Percentiles rank a stretch among this genome's conserved stretches.
Evolutionary conservation across 2,329 filamentous ascomycete species (phyloP).

Genomic region (Zopfia rhizophila): DNA sequence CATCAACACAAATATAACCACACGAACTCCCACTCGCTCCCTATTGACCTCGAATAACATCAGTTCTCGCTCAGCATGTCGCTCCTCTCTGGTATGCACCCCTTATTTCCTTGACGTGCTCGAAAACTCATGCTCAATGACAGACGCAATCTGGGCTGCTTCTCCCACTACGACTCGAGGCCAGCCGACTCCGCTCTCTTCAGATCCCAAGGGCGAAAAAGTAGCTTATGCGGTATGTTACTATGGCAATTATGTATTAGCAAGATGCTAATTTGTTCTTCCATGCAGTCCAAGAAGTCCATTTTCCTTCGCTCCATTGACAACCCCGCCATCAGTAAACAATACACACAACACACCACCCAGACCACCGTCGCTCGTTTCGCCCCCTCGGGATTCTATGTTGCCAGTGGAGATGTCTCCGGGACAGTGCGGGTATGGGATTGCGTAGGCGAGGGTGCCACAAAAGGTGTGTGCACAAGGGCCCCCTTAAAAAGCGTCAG

Average conservation of each 20-base stretch:
- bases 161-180: constrained; percentile 85
- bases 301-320: constrained; percentile 97
- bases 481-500: neutral
- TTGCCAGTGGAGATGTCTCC: constrained; percentile 88
- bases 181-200: constrained; percentile 87
- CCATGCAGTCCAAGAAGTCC: constrained; percentile 86
- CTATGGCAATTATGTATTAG: neutral
- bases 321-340: constrained; percentile 81
- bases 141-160: constrained; percentile 83
- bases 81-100: no score
- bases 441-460: constrained; percentile 82
- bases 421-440: constrained; percentile 94
- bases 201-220: constrained; percentile 87
- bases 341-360: constrained; percentile 92
- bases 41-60: no score
- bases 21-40: no score
- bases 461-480: constrained; percentile 67
- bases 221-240: constrained; percentile 88
- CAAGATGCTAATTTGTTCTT: constrained; percentile 13
- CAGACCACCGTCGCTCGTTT: constrained; percentile 93
- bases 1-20: no score
- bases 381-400: constrained; percentile 91
- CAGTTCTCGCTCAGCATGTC: no score
- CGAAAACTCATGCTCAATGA: no score
- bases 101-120: no score